Conservation (phyloP, 495 filamentous ascomycete genomes). For the Darksidea phi region DNA sequence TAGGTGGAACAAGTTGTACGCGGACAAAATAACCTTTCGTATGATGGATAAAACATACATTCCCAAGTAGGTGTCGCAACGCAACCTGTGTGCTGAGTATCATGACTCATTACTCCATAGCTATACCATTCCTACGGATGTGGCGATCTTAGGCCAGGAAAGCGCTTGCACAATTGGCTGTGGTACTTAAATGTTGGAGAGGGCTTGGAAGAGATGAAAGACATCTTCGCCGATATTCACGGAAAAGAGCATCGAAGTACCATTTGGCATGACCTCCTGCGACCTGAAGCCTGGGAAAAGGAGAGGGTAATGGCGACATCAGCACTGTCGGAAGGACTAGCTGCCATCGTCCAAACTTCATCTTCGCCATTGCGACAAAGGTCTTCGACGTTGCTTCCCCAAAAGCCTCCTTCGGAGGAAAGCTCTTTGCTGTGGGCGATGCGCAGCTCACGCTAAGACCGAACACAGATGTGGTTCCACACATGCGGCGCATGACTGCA, state of each 20-base stretch:
- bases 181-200: conserved; percentile 55
- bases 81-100: conserved; percentile 41
- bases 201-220: conserved; percentile 46
- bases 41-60: conserved; percentile 42
- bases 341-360: conserved; percentile 50
- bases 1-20: conserved; percentile 31
- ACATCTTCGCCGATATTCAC: conserved; percentile 53
- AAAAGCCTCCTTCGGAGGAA: conserved; percentile 49
- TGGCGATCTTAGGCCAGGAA: conserved; percentile 48
- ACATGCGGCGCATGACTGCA: conserved; percentile 52
- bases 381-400: conserved; percentile 54
- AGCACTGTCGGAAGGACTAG: conserved; percentile 51
- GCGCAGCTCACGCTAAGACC: conserved; percentile 55
- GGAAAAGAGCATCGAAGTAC: conserved; percentile 49
- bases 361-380: conserved; percentile 53
- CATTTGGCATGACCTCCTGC: conserved; percentile 49
- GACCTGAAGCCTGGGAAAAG: conserved; percentile 45
- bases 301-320: conserved; percentile 48
- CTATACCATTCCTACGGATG: conserved; percentile 54
- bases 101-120: conserved; percentile 33
- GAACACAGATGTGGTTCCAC: conserved; percentile 52
- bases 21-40: not conserved
- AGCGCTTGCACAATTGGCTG: conserved; percentile 55
- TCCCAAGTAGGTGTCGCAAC: conserved; percentile 47
- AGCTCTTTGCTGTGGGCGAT: conserved; percentile 56